Base-by-base conservation (phyloP, 2,329 filamentous ascomycete species). In the Xylariaceae sp. region DNA sequence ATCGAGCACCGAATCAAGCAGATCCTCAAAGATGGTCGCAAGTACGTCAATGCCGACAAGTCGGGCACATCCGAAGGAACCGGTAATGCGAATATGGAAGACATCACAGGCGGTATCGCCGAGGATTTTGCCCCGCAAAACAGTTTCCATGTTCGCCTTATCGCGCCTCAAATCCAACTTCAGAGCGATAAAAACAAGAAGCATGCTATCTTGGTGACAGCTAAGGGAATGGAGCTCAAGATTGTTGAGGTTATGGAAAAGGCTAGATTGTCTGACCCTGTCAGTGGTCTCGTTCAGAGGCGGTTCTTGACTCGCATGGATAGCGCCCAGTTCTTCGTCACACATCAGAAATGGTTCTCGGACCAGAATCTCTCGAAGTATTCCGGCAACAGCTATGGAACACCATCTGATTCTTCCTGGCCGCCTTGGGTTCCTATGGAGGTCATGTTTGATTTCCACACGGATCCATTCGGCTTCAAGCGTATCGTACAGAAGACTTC, bases 221-320 rank as follows among this genome's bases (percentile, higher is more conserved):
- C 92, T 34, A 97, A 97, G 74, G 91, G 92, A 56, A 99, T 99
- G 92, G 92, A 97, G 73, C 84, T 97, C 58, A 97, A 97, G 77
- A 89, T 99, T 9, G 85, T 99, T 17, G 93, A 97, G 65, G 93
- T 99, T 68, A 96, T 97, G 89, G 94, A 99, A 76, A 97, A 96
- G 74, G 88, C 92, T 68, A 85, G 94, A 61, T 85, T 97, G 58
- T 92, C 87, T 52, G 94, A 99, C 72, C 88, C 90, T 66, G 92
- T 99, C 68, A 96, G 91, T 69, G 95, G 94, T 56, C 82, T 99
- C 51, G 93, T 99, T 1, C 95, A 99, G 72, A 88, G 92, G 44
- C 88, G 94, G 6, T 97, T 97, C 77, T 85, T 92, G 34, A 87
- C 97, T 63, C 90, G 92, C 66, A 97, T 97, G 89, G 94, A 99